Evolutionary conservation across 2,329 filamentous ascomycete species (phyloP), one percentile per base, ranked within the genome.

Genomic region (Sordariomycetes sp.): DNA sequence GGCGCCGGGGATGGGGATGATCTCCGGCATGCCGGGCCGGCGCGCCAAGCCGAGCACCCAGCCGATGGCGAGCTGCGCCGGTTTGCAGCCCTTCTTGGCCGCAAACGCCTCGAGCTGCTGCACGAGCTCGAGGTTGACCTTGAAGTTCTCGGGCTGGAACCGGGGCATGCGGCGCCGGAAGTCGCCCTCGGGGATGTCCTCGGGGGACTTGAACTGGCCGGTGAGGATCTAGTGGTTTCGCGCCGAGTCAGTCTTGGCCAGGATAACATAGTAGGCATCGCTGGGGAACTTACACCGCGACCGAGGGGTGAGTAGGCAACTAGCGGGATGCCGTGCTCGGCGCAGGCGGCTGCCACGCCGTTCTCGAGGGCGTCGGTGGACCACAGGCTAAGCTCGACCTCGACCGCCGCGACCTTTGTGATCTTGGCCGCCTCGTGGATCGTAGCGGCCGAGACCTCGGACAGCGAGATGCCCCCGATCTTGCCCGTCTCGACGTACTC

Each of bases 271-370:
- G 48, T 32, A 25, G 6, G 55, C 18, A 59, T 54, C 24, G 37
- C 10, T 40, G 14, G 40, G 28, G 11, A 10, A 68, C 72, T 65
- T 67, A 75, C 72, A 1, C 79, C 78, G 28, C 80, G 74, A 4
- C 87, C 85, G 0, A 91, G 74, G 1, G 89, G 88, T 52, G 85
- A 86, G 71, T 90, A 92, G 0, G 86, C 87, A 40, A 90, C 71
- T 54, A 92, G 72, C 0, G 87, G 85, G 60, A 93, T 90, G 53
- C 76, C 73, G 53, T 87, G 70, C 66, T 92, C 78, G 0, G 74
- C 77, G 65, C 83, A 87, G 0, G 80, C 76, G 2, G 73, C 74
- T 3, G 76, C 75, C 40, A 83, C 70, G 2, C 80, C 79, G 62
- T 82, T 81, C 24, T 66, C 68, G 28, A 80, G 69, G 25, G 76